These are phyloP conservation scores for Diversispora eburnea DNA, from an alignment of 192 early-diverging fungal genomes.

Conservation along the genomic window DNA sequence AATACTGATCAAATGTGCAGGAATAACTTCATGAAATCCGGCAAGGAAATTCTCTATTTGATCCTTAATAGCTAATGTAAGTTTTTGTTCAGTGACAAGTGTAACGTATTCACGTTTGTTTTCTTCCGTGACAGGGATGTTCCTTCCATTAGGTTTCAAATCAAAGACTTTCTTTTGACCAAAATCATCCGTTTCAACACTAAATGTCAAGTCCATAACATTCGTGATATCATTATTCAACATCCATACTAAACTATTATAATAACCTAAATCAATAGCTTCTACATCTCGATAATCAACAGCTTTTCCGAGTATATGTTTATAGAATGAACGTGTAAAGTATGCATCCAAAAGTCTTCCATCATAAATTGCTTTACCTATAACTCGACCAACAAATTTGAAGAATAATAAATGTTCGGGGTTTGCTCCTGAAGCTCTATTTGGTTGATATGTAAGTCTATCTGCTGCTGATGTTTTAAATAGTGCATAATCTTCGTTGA, in stretches of 20 bases:
- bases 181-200: constrained; percentile 91
- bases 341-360: constrained; percentile 91
- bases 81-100: constrained; percentile 86
- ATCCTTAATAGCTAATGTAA: constrained; percentile 88
- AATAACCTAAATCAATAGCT: constrained; percentile 94
- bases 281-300: constrained; percentile 98
- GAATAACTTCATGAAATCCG: constrained; percentile 96
- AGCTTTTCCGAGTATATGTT: constrained; percentile 85
- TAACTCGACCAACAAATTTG: constrained; percentile 97
- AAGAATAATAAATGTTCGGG: constrained; percentile 94
- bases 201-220: constrained; percentile 92
- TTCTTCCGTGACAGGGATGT: constrained; percentile 88
- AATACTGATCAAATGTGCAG: constrained; percentile 86
- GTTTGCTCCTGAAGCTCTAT: constrained; percentile 86
- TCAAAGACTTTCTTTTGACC: constrained; percentile 83
- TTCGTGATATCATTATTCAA: constrained; percentile 94
- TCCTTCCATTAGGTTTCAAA: constrained; percentile 80
- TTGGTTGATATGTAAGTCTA: constrained; percentile 97
- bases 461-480: constrained; percentile 95
- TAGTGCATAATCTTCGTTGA: constrained; percentile 96
- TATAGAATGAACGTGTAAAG: constrained; percentile 99
- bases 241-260: constrained; percentile 98
- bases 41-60: constrained; percentile 91
- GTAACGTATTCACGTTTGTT: constrained; percentile 98
- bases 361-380: constrained; percentile 99